A percentile compares a stretch with the other conserved stretches of the same genome.
These are phyloP conservation scores for Monilinia fructicola DNA, from an alignment of 2,329 filamentous ascomycete species.

Conservation along the genomic window DNA sequence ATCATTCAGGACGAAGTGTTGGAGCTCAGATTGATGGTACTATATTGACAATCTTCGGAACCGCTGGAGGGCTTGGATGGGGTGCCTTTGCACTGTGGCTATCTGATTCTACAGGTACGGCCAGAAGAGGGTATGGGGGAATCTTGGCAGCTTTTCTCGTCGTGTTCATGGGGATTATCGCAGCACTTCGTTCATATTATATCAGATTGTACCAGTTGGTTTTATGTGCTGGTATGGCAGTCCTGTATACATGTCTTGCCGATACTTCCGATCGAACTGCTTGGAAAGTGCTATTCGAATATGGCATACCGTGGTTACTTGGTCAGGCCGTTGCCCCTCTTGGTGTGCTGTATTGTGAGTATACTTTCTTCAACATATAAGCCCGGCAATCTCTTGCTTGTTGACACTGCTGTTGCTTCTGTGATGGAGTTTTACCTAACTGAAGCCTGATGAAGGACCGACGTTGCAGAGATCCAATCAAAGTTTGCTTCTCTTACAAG, in stretches of 20 bases:
- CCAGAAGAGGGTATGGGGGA: constrained; percentile 52
- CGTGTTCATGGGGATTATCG: constrained; percentile 52
- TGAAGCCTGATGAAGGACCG: background rate
- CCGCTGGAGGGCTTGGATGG: constrained; percentile 55
- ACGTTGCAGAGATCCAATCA: background rate
- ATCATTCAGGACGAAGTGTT: constrained; percentile 56
- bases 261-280: constrained; percentile 48
- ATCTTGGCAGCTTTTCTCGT: constrained; percentile 56
- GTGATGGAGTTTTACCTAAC: background rate
- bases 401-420: background rate
- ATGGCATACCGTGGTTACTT: constrained; percentile 55
- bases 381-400: background rate
- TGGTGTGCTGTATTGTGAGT: constrained; percentile 45
- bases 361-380: background rate
- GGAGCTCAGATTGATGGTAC: constrained; percentile 59
- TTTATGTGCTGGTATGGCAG: constrained; percentile 55
- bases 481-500: background rate
- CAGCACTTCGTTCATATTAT: constrained; percentile 55
- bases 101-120: constrained; percentile 50
- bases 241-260: constrained; percentile 54
- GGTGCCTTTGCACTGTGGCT: constrained; percentile 54
- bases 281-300: constrained; percentile 53
- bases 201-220: constrained; percentile 56
- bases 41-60: constrained; percentile 53
- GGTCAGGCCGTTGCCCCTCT: constrained; percentile 54